Conservation (phyloP, 192 early-diverging fungal species). For the Coemansia brasiliensis region DNA sequence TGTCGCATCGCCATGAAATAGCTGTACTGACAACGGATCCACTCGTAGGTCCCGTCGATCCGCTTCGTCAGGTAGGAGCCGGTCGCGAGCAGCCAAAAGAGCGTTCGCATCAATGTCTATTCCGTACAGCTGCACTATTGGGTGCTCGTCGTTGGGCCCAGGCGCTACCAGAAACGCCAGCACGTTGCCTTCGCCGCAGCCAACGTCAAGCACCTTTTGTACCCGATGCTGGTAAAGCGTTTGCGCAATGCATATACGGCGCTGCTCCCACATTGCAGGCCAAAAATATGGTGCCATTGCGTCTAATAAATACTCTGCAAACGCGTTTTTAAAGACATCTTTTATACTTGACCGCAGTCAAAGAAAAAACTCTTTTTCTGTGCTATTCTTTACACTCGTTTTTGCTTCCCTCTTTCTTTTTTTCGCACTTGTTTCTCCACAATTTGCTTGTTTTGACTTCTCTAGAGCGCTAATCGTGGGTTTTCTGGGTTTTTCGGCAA, state of each 20-base stretch:
- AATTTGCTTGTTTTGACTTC: too few species aligned
- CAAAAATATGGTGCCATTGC: conserved; percentile 34
- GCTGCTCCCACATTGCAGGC: conserved; percentile 84
- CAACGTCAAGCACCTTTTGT: conserved; percentile 74
- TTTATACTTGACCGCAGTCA: neutral
- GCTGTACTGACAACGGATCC: conserved; percentile 59
- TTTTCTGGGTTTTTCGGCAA: too few species aligned
- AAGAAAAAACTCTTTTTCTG: neutral
- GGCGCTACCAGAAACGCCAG: conserved; percentile 62
- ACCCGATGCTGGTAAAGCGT: conserved; percentile 55
- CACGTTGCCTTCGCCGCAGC: conserved; percentile 83
- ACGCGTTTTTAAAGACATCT: neutral
- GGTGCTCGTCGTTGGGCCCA: conserved; percentile 47
- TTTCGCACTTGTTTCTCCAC: too few species aligned
- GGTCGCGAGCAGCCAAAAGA: conserved; percentile 47
- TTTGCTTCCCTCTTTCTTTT: too few species aligned
- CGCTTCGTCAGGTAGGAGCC: conserved; percentile 60
- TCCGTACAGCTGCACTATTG: conserved; percentile 64
- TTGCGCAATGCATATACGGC: conserved; percentile 63
- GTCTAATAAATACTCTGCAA: neutral
- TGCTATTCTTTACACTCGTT: neutral
- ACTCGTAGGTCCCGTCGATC: conserved; percentile 65
- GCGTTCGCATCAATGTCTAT: conserved; percentile 64
- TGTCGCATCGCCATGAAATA: conserved; percentile 64
- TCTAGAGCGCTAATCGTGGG: too few species aligned